Evolutionary conservation across 257 asterid genomes (phyloP).

Genomic region (Handroanthus guayacan): DNA sequence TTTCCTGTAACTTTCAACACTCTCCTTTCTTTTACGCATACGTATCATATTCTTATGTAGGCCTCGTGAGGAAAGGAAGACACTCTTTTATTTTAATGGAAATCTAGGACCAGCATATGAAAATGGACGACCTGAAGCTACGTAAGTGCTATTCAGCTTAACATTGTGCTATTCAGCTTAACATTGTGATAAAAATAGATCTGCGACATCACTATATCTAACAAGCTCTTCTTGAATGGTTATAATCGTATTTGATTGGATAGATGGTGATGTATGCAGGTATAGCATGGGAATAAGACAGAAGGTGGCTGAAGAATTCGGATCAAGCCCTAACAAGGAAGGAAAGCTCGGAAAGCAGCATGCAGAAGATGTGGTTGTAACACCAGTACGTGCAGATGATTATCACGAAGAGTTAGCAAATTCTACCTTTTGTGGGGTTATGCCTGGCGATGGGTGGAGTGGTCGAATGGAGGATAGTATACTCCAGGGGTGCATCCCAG

Average conservation of each 20-base stretch:
- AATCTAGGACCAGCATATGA: constrained; percentile 91
- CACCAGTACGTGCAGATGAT: constrained; percentile 67
- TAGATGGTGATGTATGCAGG: constrained; percentile 51
- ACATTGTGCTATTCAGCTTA: constrained; percentile 27
- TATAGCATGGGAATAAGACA: constrained; percentile 99
- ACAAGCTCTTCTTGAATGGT: no score
- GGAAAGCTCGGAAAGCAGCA: constrained; percentile 94
- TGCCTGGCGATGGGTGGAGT: constrained; percentile 99
- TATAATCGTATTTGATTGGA: constrained; percentile 12
- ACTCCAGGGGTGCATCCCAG: constrained; percentile 96
- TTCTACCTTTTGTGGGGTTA: constrained; percentile 90
- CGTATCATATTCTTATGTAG: constrained; percentile 50
- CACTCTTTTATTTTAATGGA: constrained; percentile 90
- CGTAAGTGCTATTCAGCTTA: constrained; percentile 59
- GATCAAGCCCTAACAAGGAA: constrained; percentile 80
- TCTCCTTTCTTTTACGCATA: constrained; percentile 18
- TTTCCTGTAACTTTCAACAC: constrained; percentile 17
- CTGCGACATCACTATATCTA: not conserved
- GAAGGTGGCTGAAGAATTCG: constrained; percentile 91
- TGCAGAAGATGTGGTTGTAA: constrained; percentile 77
- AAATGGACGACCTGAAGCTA: constrained; percentile 89
- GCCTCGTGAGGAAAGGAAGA: constrained; percentile 77
- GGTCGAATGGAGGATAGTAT: constrained; percentile 99
- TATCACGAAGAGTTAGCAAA: constrained; percentile 78
- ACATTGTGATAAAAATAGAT: constrained; percentile 21